Evolutionary conservation across 768 basidiomycete species (phyloP), one percentile per base, ranked within the genome.

Genomic region (Sporobolomyces roseus): DNA sequence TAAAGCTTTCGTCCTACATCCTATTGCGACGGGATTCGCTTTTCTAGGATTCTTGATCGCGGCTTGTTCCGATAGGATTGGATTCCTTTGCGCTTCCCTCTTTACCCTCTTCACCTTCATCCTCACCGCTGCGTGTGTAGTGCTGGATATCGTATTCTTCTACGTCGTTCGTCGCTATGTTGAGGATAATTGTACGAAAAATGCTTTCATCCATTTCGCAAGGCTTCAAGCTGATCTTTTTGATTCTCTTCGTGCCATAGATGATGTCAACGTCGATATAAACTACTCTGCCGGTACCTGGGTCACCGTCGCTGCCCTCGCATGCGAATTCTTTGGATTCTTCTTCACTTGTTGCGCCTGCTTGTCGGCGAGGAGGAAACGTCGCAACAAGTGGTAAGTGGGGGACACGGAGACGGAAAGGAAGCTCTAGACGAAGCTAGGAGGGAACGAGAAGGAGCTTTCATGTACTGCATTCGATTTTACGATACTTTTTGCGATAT

Each of bases 1-100:
- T 29, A 75, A 75, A n/a, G 77, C 75, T 6, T 62, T 79, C 43
- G 72, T 79, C 66, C 65, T 79, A 4, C 78, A 79, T 58, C 78
- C 78, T 16, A 73, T 79, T 61, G 77, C 77, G 3, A 51, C 71
- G 8, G 79, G 77, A 36, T 52, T 79, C 43, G 66, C 78, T 2
- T 77, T 77, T 67, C 55, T 79, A 43, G 76, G 78, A 0, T 77
- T 78, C 74, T 66, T 79, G 66, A 69, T 78, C 61, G 78, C 79
- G 8, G 70, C 76, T 25, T 66, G 67, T 52, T 76, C 77, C 9
- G 70, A 76, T 64, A 73, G 70, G 21, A 43, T 79, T 56, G 79
- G 79, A 1, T 79, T 75, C 76, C 63, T 79, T 58, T 77, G 75
- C 69, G 74, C 78, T 21, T 61, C 76, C 23, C 36, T 79, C 17